A percentile compares a stretch with the other conserved stretches of the same genome.
These are phyloP conservation scores for Mucor circinelloides DNA, from an alignment of 371 early-diverging fungal genomes.

Conservation along the genomic window DNA sequence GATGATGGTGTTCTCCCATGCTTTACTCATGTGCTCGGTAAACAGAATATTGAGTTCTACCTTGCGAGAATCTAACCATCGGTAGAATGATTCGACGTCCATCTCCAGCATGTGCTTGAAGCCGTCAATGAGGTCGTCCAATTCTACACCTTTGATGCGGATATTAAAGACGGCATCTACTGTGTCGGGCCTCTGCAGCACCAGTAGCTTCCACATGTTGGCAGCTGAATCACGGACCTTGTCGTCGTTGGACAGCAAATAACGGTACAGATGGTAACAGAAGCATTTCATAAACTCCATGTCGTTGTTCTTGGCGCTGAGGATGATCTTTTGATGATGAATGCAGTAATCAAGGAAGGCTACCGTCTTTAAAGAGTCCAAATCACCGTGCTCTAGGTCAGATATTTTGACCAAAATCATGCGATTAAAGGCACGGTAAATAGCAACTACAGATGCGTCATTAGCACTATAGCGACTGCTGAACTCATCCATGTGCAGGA, in stretches of 20 bases:
- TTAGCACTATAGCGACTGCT: slow-evolving; percentile 19
- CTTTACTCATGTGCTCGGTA: slow-evolving; percentile 56
- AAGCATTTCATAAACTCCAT: slow-evolving; percentile 66
- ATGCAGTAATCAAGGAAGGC: slow-evolving; percentile 67
- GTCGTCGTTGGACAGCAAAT: slow-evolving; percentile 49
- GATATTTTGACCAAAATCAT: slow-evolving; percentile 60
- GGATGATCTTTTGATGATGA: slow-evolving; percentile 69
- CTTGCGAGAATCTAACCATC: slow-evolving; percentile 60
- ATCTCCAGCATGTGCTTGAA: slow-evolving; percentile 59
- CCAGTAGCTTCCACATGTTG: slow-evolving; percentile 61
- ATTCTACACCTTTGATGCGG: slow-evolving; percentile 50
- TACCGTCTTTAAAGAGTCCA: slow-evolving; percentile 31
- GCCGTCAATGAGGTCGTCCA: slow-evolving; percentile 66
- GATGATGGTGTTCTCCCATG: slow-evolving; percentile 64
- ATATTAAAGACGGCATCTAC: slow-evolving; percentile 47
- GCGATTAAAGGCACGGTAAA: slow-evolving; percentile 61
- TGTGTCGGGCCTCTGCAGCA: slow-evolving; percentile 60
- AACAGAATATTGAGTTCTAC: slow-evolving; percentile 53
- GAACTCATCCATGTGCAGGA: slow-evolving; percentile 39
- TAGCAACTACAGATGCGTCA: slow-evolving; percentile 24
- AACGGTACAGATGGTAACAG: slow-evolving; percentile 66
- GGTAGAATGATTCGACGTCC: slow-evolving; percentile 55
- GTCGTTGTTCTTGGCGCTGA: slow-evolving; percentile 62
- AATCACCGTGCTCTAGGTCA: slow-evolving; percentile 42
- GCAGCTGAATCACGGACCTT: slow-evolving; percentile 51